phyloP scores from a whole-genome alignment of 306 rosid species.

The Spatholobus suberectus region DNA sequence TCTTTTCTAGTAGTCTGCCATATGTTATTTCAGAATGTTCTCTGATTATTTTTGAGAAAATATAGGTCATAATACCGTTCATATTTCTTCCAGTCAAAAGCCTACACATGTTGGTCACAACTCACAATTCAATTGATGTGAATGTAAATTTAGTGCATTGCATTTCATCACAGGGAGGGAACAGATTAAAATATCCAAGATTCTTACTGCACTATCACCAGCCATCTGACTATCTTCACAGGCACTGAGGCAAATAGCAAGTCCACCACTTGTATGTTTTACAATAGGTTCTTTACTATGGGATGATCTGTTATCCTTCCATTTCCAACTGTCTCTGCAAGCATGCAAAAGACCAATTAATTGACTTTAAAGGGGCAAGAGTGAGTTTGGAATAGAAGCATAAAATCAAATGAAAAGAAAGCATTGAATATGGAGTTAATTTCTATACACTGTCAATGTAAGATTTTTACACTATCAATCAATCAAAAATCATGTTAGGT shows the following conservation, averaged over 20 bases:
- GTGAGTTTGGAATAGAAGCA: not conserved
- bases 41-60: slow-evolving; percentile 38
- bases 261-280: slow-evolving; percentile 66
- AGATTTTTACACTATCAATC: too few species aligned
- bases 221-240: slow-evolving; percentile 72
- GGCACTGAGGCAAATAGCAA: slow-evolving; percentile 72
- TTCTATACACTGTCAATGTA: too few species aligned
- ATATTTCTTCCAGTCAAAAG: slow-evolving; percentile 41
- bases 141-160: not conserved
- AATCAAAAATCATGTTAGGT: too few species aligned
- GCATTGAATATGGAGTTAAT: not conserved
- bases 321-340: slow-evolving; percentile 44
- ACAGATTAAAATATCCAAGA: not conserved
- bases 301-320: not conserved
- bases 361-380: slow-evolving; percentile 42
- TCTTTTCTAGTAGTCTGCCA: slow-evolving; percentile 29
- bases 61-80: slow-evolving; percentile 72
- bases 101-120: slow-evolving; percentile 46
- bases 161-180: not conserved
- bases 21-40: not conserved
- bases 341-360: not conserved
- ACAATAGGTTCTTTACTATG: not conserved
- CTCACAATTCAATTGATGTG: not conserved
- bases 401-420: slow-evolving; percentile 39
- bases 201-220: slow-evolving; percentile 63